These are phyloP conservation scores for Paracoccidioides lutzii DNA, from an alignment of 2,329 filamentous ascomycete genomes.

Conservation along the genomic window DNA sequence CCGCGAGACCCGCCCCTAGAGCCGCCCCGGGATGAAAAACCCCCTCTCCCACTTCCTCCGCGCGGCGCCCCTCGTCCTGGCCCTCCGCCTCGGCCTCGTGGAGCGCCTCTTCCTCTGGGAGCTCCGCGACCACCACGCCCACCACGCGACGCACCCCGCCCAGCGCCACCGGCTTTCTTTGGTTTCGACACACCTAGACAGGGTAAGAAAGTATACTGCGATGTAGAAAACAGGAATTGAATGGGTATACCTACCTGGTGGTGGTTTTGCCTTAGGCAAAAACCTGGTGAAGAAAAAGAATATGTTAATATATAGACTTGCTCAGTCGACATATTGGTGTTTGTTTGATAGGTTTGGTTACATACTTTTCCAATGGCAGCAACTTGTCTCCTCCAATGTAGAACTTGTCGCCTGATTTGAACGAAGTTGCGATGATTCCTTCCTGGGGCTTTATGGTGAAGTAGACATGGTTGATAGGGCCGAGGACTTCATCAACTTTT, in stretches of 20 bases:
- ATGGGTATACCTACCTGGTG: slow-evolving; percentile 38
- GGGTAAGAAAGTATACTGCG: slow-evolving; percentile 11
- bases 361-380: slow-evolving; percentile 71
- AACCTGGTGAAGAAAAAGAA: slow-evolving; percentile 41
- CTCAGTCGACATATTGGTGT: not conserved
- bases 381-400: slow-evolving; percentile 93
- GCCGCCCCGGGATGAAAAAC: slow-evolving; percentile 19
- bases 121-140: slow-evolving; percentile 32
- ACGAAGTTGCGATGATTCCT: slow-evolving; percentile 85
- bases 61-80: slow-evolving; percentile 29
- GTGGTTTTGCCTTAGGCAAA: slow-evolving; percentile 79
- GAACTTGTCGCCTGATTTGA: slow-evolving; percentile 95
- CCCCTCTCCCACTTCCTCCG: slow-evolving; percentile 19
- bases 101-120: slow-evolving; percentile 41
- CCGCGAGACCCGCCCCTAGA: slow-evolving; percentile 22
- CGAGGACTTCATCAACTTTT: slow-evolving; percentile 96
- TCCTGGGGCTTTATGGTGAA: slow-evolving; percentile 97
- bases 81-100: slow-evolving; percentile 41
- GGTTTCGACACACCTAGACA: slow-evolving; percentile 52
- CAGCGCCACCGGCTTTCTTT: slow-evolving; percentile 54
- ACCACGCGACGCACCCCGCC: slow-evolving; percentile 35
- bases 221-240: not conserved
- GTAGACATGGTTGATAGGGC: slow-evolving; percentile 93
- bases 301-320: slow-evolving; percentile 9
- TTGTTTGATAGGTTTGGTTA: slow-evolving; percentile 2